Evolutionary conservation across 345 rosid genomes (phyloP).

Genomic region (Linum trigynum): DNA sequence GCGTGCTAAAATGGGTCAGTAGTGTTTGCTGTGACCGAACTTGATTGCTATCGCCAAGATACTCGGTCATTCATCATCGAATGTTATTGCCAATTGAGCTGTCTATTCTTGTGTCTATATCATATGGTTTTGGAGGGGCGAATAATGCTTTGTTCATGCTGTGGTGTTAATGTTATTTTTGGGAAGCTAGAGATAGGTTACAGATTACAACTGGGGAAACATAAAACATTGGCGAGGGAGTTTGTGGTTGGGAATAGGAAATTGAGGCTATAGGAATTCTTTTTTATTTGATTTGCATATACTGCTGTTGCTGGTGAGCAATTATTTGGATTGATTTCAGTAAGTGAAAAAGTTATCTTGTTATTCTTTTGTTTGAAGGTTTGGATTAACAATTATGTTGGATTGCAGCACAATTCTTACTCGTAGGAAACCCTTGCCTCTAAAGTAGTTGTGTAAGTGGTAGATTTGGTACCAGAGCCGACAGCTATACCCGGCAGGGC

Average conservation of each 20-base stretch:
- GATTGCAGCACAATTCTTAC: too few species aligned
- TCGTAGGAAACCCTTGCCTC: too few species aligned
- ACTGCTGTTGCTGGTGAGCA: too few species aligned
- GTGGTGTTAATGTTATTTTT: not conserved
- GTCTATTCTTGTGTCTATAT: not conserved
- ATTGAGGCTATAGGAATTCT: not conserved
- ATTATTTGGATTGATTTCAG: too few species aligned
- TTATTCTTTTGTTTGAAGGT: not conserved
- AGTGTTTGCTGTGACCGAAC: not conserved
- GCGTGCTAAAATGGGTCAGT: constrained; percentile 59
- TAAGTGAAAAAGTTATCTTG: too few species aligned
- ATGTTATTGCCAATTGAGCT: not conserved
- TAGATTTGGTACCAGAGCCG: too few species aligned
- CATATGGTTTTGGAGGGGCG: not conserved
- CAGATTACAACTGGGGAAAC: not conserved
- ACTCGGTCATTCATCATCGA: not conserved
- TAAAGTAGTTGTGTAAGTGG: too few species aligned
- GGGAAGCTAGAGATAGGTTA: not conserved
- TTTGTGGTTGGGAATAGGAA: not conserved
- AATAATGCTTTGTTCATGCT: not conserved
- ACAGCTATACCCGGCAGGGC: too few species aligned
- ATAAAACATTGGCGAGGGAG: not conserved
- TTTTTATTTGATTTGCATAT: not conserved
- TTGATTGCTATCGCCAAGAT: not conserved
- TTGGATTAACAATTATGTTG: not conserved